These are phyloP conservation scores for Talaromyces funiculosus DNA, from an alignment of 2,329 filamentous ascomycete genomes.

Conservation along the genomic window DNA sequence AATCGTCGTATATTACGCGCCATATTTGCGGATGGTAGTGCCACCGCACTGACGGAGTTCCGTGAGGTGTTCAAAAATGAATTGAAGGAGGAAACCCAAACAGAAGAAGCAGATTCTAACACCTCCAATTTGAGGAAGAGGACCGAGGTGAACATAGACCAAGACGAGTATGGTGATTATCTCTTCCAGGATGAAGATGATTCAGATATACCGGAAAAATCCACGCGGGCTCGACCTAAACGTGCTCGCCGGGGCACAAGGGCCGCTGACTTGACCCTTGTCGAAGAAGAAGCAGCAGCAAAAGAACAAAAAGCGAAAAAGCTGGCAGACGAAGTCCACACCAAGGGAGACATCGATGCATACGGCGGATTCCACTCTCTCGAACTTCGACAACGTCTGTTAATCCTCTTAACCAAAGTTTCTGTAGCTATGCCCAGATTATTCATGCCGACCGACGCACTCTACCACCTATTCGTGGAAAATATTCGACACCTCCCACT, in stretches of 20 bases:
- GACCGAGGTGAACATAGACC: slow-evolving; percentile 41
- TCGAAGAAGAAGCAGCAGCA: background rate
- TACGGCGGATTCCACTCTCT: slow-evolving; percentile 38
- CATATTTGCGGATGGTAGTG: slow-evolving; percentile 43
- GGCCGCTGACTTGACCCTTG: background rate
- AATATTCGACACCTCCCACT: slow-evolving; percentile 43
- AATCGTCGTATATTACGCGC: slow-evolving; percentile 41
- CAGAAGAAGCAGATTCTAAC: slow-evolving; percentile 27
- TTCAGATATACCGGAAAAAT: slow-evolving; percentile 22
- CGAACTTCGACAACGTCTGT: slow-evolving; percentile 41
- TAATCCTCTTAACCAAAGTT: slow-evolving; percentile 38
- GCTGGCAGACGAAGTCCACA: slow-evolving; percentile 13
- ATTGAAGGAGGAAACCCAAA: slow-evolving; percentile 30
- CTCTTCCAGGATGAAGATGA: slow-evolving; percentile 34
- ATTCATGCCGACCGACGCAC: slow-evolving; percentile 34
- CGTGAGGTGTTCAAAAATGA: slow-evolving; percentile 42
- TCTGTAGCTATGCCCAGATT: slow-evolving; percentile 29
- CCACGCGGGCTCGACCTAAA: slow-evolving; percentile 23
- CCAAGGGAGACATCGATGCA: slow-evolving; percentile 21
- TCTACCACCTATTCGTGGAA: slow-evolving; percentile 42
- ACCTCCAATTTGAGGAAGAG: slow-evolving; percentile 26
- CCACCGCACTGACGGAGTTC: slow-evolving; percentile 37
- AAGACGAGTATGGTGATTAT: slow-evolving; percentile 44
- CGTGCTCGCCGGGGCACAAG: slow-evolving; percentile 28
- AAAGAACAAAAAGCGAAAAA: slow-evolving; percentile 11